phyloP scores from a whole-genome alignment of 2,329 filamentous ascomycete genomes.

The Venturia pyrina region DNA sequence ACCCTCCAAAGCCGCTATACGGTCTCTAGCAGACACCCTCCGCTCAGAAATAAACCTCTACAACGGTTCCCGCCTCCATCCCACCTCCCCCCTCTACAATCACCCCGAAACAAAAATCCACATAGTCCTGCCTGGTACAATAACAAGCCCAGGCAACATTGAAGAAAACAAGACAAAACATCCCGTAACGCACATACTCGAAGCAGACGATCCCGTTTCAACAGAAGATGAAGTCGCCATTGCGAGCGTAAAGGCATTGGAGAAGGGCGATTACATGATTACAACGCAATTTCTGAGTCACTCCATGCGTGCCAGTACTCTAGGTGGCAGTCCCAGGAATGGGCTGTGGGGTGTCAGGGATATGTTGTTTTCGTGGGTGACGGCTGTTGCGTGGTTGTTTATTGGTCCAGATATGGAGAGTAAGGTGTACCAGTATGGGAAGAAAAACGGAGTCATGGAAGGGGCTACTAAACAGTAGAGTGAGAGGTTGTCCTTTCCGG shows the following conservation, averaged over 20 bases:
- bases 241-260: slow-evolving; percentile 60
- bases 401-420: slow-evolving; percentile 47
- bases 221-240: slow-evolving; percentile 68
- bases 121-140: slow-evolving; percentile 75
- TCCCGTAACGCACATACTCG: slow-evolving; percentile 64
- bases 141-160: slow-evolving; percentile 64
- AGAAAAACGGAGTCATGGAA: slow-evolving; percentile 35
- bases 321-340: slow-evolving; percentile 45
- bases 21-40: slow-evolving; percentile 72
- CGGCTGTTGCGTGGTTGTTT: slow-evolving; percentile 44
- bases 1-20: slow-evolving; percentile 76
- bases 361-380: slow-evolving; percentile 44
- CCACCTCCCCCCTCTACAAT: slow-evolving; percentile 40
- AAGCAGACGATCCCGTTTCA: slow-evolving; percentile 73
- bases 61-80: slow-evolving; percentile 48
- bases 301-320: slow-evolving; percentile 52
- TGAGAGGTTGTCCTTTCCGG: too few species aligned
- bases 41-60: slow-evolving; percentile 80
- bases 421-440: slow-evolving; percentile 48
- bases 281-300: slow-evolving; percentile 64
- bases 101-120: slow-evolving; percentile 59
- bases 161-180: slow-evolving; percentile 74
- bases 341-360: slow-evolving; percentile 43
- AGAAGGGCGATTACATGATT: slow-evolving; percentile 70
- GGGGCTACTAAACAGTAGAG: neutral